phyloP scores from a whole-genome alignment of 129 eudicot species.

The Mikania micrantha region DNA sequence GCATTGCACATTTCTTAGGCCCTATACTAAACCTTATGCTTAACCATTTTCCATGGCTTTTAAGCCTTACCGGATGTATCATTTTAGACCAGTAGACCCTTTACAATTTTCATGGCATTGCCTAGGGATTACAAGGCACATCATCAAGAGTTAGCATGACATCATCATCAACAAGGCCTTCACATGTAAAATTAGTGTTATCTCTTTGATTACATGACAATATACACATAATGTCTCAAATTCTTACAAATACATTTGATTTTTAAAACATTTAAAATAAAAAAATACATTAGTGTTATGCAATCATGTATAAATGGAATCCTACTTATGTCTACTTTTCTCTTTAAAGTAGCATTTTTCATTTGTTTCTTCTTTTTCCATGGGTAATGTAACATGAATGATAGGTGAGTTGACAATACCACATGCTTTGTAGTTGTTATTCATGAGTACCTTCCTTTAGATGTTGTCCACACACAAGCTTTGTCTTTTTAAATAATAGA shows the following conservation, averaged over 20 bases:
- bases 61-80: too few relatives aligned
- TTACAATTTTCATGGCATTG: too few relatives aligned
- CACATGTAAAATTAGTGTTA: too few relatives aligned
- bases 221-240: not conserved
- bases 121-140: too few relatives aligned
- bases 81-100: too few relatives aligned
- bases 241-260: not conserved
- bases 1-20: too few relatives aligned
- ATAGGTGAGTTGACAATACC: conserved; percentile 22
- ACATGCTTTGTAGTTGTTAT: conserved; percentile 26
- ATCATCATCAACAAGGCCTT: too few relatives aligned
- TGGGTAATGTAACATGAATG: conserved; percentile 23
- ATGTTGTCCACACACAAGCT: conserved; percentile 27
- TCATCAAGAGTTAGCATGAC: too few relatives aligned
- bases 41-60: too few relatives aligned
- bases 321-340: not conserved
- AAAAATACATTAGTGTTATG: not conserved
- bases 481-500: conserved; percentile 15
- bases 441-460: conserved; percentile 19
- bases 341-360: not conserved
- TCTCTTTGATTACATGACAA: too few relatives aligned
- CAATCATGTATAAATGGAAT: not conserved
- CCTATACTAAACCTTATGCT: too few relatives aligned
- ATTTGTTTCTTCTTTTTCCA: conserved; percentile 15
- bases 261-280: not conserved